These are phyloP conservation scores for Pseudozyma hubeiensis DNA, from an alignment of 1,284 basidiomycete genomes.

Conservation along the genomic window DNA sequence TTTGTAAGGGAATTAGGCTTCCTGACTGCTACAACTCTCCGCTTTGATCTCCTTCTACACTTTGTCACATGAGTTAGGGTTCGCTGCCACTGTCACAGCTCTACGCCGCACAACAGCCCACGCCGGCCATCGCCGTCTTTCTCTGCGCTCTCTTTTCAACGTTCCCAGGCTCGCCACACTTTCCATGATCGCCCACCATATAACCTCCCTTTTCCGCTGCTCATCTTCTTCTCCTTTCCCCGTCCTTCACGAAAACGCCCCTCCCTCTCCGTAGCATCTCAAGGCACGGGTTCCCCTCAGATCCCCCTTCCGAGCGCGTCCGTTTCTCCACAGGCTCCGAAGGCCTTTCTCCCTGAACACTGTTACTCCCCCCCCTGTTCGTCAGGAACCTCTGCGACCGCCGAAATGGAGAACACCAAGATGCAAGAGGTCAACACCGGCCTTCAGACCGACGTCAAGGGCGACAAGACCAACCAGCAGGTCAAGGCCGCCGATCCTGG, in stretches of 20 bases:
- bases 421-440: slow-evolving; percentile 25
- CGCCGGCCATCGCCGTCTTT: no score
- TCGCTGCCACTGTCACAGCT: neutral
- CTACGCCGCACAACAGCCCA: no score
- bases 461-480: slow-evolving; percentile 16
- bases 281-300: no score
- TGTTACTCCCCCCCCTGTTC: neutral
- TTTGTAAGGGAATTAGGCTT: neutral
- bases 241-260: no score
- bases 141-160: no score
- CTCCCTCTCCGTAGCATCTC: neutral
- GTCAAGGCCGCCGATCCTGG: slow-evolving; percentile 27
- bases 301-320: no score
- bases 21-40: no score
- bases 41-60: slow-evolving; percentile 9
- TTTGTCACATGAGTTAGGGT: slow-evolving; percentile 8
- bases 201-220: no score
- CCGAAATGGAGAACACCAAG: slow-evolving; percentile 32
- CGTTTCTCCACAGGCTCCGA: neutral
- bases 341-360: neutral
- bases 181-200: no score
- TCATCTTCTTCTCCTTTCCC: no score
- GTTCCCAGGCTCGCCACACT: no score
- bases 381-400: neutral
- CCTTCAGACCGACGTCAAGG: slow-evolving; percentile 25